Conservation (phyloP, 1,284 basidiomycete genomes). For the Irpex sp. region DNA sequence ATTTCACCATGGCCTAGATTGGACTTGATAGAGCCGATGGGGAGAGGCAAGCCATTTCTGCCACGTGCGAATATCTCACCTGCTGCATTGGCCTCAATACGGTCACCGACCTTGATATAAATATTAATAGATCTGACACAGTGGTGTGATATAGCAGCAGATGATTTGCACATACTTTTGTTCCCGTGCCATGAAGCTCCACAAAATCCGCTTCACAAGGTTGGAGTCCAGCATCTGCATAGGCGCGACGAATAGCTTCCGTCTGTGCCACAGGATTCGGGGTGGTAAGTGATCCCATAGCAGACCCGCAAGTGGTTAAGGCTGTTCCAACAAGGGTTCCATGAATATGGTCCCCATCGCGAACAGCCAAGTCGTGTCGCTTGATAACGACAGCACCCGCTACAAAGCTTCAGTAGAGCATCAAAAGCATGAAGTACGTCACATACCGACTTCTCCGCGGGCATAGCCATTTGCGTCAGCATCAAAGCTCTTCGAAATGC, state of each 20-base stretch:
- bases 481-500: conserved; percentile 49
- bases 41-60: background rate
- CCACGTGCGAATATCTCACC: conserved; percentile 33
- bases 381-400: conserved; percentile 24
- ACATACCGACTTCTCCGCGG: background rate
- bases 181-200: conserved; percentile 47
- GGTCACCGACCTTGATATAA: conserved; percentile 35
- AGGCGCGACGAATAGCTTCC: conserved; percentile 32
- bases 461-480: conserved; percentile 42
- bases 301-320: conserved; percentile 34
- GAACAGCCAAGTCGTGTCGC: conserved; percentile 21
- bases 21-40: background rate
- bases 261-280: conserved; percentile 35
- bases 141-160: conserved; percentile 2
- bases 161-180: background rate
- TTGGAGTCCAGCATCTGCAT: conserved; percentile 22
- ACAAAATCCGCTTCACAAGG: conserved; percentile 43
- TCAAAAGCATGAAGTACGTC: conserved; percentile 13
- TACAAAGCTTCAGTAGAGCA: conserved; percentile 23
- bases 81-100: conserved; percentile 46
- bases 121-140: conserved; percentile 31
- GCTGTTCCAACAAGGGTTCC: conserved; percentile 33
- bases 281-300: conserved; percentile 31
- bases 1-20: background rate
- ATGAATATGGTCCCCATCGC: conserved; percentile 27